Evolutionary conservation across 2,329 filamentous ascomycete genomes (phyloP).

Genomic region (Knufia petricola): DNA sequence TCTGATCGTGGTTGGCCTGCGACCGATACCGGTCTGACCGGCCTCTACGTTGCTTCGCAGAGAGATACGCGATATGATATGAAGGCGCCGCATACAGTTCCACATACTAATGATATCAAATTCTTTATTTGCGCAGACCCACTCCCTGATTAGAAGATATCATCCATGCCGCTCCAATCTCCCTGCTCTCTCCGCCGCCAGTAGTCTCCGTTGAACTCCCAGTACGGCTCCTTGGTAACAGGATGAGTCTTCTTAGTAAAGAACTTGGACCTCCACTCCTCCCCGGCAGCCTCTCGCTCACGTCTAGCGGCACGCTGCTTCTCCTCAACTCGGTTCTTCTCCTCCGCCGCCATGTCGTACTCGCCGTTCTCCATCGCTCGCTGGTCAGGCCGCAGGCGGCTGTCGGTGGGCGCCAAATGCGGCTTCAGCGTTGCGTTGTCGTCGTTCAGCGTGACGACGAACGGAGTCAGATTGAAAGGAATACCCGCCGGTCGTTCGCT

Average conservation of each 20-base stretch:
- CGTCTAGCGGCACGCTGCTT: constrained; percentile 71
- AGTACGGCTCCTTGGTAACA: constrained; percentile 78
- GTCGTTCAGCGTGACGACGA: constrained; percentile 89
- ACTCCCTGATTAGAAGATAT: constrained; percentile 69
- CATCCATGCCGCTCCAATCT: constrained; percentile 63
- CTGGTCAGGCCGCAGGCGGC: constrained; percentile 85
- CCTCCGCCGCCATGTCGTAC: constrained; percentile 83
- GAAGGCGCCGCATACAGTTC: too few relatives aligned
- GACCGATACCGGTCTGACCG: too few relatives aligned
- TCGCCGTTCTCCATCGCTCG: constrained; percentile 97
- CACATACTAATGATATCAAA: too few relatives aligned
- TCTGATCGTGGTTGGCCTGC: too few relatives aligned
- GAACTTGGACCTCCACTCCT: constrained; percentile 78
- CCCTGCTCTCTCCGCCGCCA: constrained; percentile 60
- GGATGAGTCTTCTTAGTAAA: constrained; percentile 65
- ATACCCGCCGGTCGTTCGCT: constrained; percentile 71
- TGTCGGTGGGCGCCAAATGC: constrained; percentile 83
- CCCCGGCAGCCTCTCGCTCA: constrained; percentile 63
- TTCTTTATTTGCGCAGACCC: too few relatives aligned
- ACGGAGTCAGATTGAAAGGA: constrained; percentile 94
- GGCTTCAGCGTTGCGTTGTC: constrained; percentile 70
- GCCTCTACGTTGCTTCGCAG: too few relatives aligned
- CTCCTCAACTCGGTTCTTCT: constrained; percentile 93
- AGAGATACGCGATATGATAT: too few relatives aligned
- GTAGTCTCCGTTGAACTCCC: constrained; percentile 81